Conservation (phyloP, 257 asterid genomes). For the Solanum sitiens region DNA sequence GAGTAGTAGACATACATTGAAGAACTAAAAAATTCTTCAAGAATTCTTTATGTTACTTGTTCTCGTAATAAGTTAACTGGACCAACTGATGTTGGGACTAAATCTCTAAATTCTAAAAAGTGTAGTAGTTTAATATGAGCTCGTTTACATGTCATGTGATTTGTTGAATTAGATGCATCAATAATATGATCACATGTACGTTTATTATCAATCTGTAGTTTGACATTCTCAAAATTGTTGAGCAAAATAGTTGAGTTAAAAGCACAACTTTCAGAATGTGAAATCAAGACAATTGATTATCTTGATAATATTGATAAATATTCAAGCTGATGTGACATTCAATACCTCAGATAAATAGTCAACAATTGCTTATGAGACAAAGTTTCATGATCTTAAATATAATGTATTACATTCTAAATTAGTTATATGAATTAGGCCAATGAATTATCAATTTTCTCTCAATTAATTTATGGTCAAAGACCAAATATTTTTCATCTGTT, state of each 20-base stretch:
- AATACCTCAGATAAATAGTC: neutral
- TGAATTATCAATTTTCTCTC: neutral
- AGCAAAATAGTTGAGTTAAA: neutral
- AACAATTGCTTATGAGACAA: neutral
- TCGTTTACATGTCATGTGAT: neutral
- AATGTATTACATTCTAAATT: neutral
- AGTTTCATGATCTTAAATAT: neutral
- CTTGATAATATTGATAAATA: neutral
- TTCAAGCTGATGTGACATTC: neutral
- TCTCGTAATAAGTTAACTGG: neutral
- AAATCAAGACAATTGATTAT: neutral
- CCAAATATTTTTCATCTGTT: neutral
- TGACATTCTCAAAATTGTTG: neutral
- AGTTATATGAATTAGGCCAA: neutral
- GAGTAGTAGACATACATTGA: too few relatives aligned
- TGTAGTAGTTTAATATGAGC: neutral
- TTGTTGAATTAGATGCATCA: neutral
- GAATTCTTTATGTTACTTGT: neutral
- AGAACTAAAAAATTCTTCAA: neutral
- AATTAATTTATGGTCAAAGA: neutral
- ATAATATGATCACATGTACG: neutral
- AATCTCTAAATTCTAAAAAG: neutral
- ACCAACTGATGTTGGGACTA: neutral
- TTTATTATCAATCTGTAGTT: neutral
- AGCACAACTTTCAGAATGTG: neutral